Evolutionary conservation across 306 rosid genomes (phyloP).

Genomic region (Canavalia ensiformis): DNA sequence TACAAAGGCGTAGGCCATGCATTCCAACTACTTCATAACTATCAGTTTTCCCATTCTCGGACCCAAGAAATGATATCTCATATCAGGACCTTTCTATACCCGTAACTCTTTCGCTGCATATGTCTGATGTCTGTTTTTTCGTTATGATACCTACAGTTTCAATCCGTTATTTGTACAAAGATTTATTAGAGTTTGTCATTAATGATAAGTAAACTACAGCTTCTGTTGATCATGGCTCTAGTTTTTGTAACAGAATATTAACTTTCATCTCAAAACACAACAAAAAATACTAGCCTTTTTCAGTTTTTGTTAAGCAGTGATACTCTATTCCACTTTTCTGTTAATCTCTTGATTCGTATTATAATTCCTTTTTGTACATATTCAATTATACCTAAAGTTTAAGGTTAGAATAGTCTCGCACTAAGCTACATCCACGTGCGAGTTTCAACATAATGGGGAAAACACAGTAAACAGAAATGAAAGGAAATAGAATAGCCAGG

Average conservation of each 20-base stretch:
- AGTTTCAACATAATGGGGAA: neutral
- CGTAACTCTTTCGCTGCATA: neutral
- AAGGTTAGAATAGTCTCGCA: neutral
- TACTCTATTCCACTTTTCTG: neutral
- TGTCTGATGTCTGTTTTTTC: neutral
- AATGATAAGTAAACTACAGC: no score
- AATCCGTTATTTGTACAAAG: neutral
- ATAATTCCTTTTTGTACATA: constrained; percentile 13
- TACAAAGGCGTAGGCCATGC: constrained; percentile 86
- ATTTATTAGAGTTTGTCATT: neutral
- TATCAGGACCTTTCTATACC: constrained; percentile 59
- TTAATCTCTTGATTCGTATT: neutral
- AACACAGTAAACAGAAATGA: neutral
- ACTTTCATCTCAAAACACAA: neutral
- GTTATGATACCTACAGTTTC: constrained; percentile 11
- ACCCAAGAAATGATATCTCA: constrained; percentile 72
- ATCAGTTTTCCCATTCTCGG: constrained; percentile 61
- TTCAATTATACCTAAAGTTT: neutral
- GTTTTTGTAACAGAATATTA: neutral
- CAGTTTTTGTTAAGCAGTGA: neutral
- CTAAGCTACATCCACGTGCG: neutral
- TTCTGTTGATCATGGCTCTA: neutral
- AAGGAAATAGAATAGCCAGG: neutral
- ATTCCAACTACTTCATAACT: constrained; percentile 79
- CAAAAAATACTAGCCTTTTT: neutral